Evolutionary conservation across 2,329 filamentous ascomycete species (phyloP).

Genomic region (Penicillium paneum): DNA sequence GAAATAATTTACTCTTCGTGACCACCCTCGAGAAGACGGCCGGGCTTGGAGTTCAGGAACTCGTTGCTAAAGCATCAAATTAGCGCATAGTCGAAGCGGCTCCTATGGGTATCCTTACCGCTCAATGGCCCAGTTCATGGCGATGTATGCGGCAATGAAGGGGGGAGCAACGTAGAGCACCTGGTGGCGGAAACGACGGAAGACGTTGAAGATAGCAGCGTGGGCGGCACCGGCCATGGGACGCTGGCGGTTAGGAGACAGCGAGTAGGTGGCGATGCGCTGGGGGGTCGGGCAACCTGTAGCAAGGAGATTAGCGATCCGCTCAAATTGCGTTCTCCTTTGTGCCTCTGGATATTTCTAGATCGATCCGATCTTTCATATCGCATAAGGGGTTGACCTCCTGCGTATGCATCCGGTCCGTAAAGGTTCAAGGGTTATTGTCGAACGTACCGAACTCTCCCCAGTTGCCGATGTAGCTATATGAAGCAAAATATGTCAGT

Average conservation of each 20-base stretch:
- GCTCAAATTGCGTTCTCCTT: background rate
- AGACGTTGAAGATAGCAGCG: slow-evolving; percentile 92
- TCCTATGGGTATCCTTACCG: slow-evolving; percentile 58
- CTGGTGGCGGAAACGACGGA: slow-evolving; percentile 79
- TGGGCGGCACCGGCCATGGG: slow-evolving; percentile 74
- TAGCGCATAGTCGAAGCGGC: slow-evolving; percentile 2
- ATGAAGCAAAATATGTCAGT: slow-evolving; percentile 25
- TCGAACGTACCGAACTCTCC: slow-evolving; percentile 68
- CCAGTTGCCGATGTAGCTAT: slow-evolving; percentile 72
- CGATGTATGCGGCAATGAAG: slow-evolving; percentile 71
- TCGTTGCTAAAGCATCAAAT: slow-evolving; percentile 42
- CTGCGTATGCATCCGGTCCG: slow-evolving; percentile 13
- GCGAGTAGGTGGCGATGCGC: slow-evolving; percentile 65
- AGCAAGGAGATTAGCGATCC: slow-evolving; percentile 2
- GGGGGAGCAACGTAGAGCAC: slow-evolving; percentile 85
- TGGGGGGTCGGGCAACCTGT: slow-evolving; percentile 46
- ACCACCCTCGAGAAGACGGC: slow-evolving; percentile 36
- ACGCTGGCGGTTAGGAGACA: slow-evolving; percentile 85
- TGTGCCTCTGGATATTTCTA: background rate
- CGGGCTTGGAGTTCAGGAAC: slow-evolving; percentile 51
- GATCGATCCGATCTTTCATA: background rate
- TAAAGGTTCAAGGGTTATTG: slow-evolving; percentile 13
- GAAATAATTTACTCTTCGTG: slow-evolving; percentile 30
- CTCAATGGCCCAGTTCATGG: slow-evolving; percentile 88
- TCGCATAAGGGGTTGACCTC: background rate